Evolutionary conservation across 768 basidiomycete species (phyloP).

Genomic region (Inosperma sp.): DNA sequence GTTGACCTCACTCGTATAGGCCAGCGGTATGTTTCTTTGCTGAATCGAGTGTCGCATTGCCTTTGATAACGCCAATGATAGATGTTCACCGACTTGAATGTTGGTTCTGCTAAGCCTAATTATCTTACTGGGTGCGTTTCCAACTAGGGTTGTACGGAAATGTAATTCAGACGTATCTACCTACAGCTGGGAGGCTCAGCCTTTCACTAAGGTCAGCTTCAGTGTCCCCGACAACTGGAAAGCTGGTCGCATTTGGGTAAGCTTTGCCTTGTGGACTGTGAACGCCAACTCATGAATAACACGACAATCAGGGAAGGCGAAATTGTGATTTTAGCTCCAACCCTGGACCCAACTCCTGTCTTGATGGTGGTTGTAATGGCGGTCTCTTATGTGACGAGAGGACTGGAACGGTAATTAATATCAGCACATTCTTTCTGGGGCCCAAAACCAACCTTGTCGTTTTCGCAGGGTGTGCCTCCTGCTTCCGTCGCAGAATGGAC

Average conservation of each 20-base stretch:
- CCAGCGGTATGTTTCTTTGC: slow-evolving; percentile 30
- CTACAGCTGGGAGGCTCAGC: slow-evolving; percentile 38
- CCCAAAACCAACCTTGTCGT: no score
- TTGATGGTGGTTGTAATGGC: slow-evolving; percentile 65
- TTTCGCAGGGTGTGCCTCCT: no score
- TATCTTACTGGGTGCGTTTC: slow-evolving; percentile 41
- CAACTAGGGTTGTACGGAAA: background rate
- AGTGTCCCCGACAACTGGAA: slow-evolving; percentile 61
- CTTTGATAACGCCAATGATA: slow-evolving; percentile 18
- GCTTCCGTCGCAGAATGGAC: no score
- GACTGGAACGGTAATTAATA: slow-evolving; percentile 43
- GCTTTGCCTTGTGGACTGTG: slow-evolving; percentile 1
- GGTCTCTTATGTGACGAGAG: slow-evolving; percentile 52
- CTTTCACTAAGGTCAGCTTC: slow-evolving; percentile 41
- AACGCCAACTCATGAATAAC: no score
- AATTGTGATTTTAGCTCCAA: slow-evolving; percentile 56
- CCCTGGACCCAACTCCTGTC: slow-evolving; percentile 55
- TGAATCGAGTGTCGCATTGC: background rate
- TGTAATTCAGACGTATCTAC: slow-evolving; percentile 1
- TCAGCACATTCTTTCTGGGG: no score
- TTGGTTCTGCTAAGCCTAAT: slow-evolving; percentile 42
- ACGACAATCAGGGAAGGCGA: slow-evolving; percentile 48
- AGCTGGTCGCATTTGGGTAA: slow-evolving; percentile 54
- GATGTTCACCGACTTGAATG: slow-evolving; percentile 59
- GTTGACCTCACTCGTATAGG: slow-evolving; percentile 21